A percentile compares a stretch with the other conserved stretches of the same genome.
Evolutionary conservation across 441 rosid genomes (phyloP).

Genomic region (Hypseocharis bilobata): DNA sequence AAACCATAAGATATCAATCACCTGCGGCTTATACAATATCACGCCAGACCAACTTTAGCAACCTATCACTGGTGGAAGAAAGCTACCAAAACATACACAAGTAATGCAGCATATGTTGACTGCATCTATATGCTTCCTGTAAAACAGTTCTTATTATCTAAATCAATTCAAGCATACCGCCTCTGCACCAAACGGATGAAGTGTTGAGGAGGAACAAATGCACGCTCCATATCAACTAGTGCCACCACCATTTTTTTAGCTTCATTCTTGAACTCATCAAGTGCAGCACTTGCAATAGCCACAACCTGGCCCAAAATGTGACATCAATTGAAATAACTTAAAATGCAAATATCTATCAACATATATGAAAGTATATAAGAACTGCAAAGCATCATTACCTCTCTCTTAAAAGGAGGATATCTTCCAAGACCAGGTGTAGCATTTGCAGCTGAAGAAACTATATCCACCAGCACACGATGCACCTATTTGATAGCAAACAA

Average conservation of each 20-base stretch:
- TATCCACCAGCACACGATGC: constrained; percentile 80
- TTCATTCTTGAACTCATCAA: constrained; percentile 76
- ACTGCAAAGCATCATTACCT: constrained; percentile 37
- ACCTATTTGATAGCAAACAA: constrained; percentile 39
- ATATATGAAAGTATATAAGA: constrained; percentile 15
- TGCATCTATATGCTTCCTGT: background rate
- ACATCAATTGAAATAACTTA: constrained; percentile 15
- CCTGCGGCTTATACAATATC: too few species aligned
- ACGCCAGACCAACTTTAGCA: background rate
- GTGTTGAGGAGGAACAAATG: constrained; percentile 93
- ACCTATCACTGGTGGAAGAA: background rate
- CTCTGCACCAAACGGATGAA: constrained; percentile 92
- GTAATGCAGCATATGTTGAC: background rate
- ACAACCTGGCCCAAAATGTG: constrained; percentile 43
- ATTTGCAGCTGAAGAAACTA: constrained; percentile 74
- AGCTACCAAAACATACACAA: background rate
- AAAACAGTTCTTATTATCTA: background rate
- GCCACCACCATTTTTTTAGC: constrained; percentile 92
- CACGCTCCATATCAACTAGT: constrained; percentile 95
- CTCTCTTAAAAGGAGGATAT: constrained; percentile 92
- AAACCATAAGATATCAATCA: background rate
- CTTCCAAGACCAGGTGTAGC: constrained; percentile 93
- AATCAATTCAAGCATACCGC: constrained; percentile 37
- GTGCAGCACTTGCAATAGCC: constrained; percentile 74
- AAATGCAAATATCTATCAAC: constrained; percentile 10